Base-by-base conservation (phyloP, 2,329 filamentous ascomycete genomes). In the Colletotrichum agaves region DNA sequence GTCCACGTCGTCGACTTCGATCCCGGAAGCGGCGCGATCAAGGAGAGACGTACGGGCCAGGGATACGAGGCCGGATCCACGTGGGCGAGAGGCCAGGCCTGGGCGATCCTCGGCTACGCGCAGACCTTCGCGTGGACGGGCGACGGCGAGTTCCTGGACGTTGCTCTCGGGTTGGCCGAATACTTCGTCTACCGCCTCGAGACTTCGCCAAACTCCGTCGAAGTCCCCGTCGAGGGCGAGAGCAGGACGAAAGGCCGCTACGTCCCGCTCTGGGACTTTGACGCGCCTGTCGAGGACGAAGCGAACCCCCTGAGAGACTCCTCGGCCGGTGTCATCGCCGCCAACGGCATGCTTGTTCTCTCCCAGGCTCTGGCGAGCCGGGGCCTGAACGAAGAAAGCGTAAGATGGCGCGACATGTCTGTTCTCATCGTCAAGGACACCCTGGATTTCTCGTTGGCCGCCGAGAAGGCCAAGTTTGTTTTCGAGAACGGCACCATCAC, bases 31-130 rank as follows among this genome's bases (percentile, higher is more conserved):
- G 83, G 84, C 0, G 70, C 67, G 0, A 71, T 85, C 6, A 84
- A 83, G 69, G 76, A 79, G 19, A 78, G 78, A 33, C 78, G 81
- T 59, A 87, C 85, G 0, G 83, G 81, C 0, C 85, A 87, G 65
- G 84, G 85, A 0, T 83, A 81, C 69, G 70, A 74, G 0, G 80
- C 81, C 37, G 72, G 76, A 17, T 85, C 83, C 0, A 85, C 82
- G 0, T 87, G 84, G 85, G 78, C 81, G 4, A 79, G 84, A 12
- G 84, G 84, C 2, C 84, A 87, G 61, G 83, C 83, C 0, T 87
- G 85, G 84, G 80, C 78, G 0, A 82, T 86, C 15, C 74, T 85
- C 15, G 84, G 84, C 0, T 86, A 84, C 56, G 78, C 83, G 0
- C 83, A 85, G 67, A 81, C 82, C 0, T 85, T 83, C 61, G 72